Base-by-base conservation (phyloP, 306 rosid genomes). In the Vigna hirtella region DNA sequence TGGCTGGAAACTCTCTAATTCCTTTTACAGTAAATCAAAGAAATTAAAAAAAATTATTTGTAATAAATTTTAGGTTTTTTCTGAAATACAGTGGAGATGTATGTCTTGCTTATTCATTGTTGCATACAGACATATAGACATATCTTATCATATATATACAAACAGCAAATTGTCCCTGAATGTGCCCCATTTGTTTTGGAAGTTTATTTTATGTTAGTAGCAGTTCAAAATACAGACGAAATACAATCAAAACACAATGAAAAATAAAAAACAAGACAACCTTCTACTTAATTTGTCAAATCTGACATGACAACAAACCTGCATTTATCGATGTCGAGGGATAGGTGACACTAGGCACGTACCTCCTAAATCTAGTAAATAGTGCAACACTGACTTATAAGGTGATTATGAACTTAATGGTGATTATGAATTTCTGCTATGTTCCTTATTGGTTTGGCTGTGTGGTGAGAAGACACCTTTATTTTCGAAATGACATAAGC, bases 271-370 rank as follows among this genome's bases (percentile, higher is more conserved):
- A 11, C 36, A 57, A 10, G 63, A 11, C 18, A 4, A 1, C 28
- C 17, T 5, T 58, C 4, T 3, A 26, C 30, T 5, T 14, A 59
- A 59, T 24, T 62, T 30, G 69, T 34, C 13, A 63, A 63, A 63
- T n/a, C 2, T 62, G 67, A 61, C 15, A 61, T 61, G 45, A 62
- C 67, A 62, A 62, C 43, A 24, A 62, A 10, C 43, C 67, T 30
- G 7, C 43, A 62, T 32, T 15, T 32, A 32, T 63, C 24, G 20
- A 63, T 63, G 24, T 63, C 15, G 7, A 36, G 34, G 43, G 13
- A 58, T 28, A 32, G 67, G 43, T 3, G n/a, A 62, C 47, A 63
- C 47, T 63, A 34, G 47, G 47, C 48, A 16, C 38, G 69, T 34
- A 63, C 22, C 26, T 63, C 15, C 69, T 63, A 34, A 36, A 26